Evolutionary conservation across 768 basidiomycete species (phyloP).

Genomic region (Mycena pura): DNA sequence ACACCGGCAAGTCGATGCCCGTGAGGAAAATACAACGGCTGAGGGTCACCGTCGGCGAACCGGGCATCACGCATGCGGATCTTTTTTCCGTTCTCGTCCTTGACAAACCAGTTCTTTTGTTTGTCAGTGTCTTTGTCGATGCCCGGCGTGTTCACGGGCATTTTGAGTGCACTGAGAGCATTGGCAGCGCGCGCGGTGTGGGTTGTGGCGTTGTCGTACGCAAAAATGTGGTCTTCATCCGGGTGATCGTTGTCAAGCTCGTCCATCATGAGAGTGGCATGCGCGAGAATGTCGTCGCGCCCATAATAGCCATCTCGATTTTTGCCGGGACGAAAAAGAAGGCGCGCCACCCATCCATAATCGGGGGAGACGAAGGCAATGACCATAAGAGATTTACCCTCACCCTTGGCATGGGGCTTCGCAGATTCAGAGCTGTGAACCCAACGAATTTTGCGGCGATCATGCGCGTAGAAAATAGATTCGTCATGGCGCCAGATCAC

Average conservation of each 20-base stretch:
- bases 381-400: conserved; percentile 38
- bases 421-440: conserved; percentile 27
- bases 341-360: conserved; percentile 24
- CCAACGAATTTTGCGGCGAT: conserved; percentile 33
- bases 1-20: background rate
- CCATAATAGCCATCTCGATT: background rate
- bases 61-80: background rate
- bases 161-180: background rate
- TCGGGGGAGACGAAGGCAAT: conserved; percentile 37
- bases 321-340: background rate
- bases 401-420: conserved; percentile 37
- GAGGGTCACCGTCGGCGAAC: background rate
- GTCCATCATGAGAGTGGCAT: background rate
- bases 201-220: background rate
- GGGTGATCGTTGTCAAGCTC: background rate
- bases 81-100: background rate
- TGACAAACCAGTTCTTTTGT: background rate
- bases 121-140: background rate
- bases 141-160: background rate
- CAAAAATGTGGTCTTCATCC: background rate
- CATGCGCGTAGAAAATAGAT: conserved; percentile 41
- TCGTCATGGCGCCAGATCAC: conserved; percentile 38
- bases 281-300: background rate
- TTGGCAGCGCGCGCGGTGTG: background rate
- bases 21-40: background rate